Evolutionary conservation across 169 alveolate genomes (phyloP), one percentile per base, ranked within the genome.

Genomic region (Eimeria tenella): DNA sequence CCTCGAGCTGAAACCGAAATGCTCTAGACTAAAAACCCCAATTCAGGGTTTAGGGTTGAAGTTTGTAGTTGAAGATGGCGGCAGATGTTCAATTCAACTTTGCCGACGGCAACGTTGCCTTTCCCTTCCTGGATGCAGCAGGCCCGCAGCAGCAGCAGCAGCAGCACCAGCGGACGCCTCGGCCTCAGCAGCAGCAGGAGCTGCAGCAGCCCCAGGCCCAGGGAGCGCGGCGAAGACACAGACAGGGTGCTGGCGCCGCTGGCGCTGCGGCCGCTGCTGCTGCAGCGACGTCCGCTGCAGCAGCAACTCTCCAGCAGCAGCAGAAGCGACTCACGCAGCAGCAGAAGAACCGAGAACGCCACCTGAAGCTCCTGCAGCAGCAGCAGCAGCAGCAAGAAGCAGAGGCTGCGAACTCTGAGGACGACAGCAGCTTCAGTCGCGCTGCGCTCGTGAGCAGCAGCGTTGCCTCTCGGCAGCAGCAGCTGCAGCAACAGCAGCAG

Each of bases 211-310:
- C 10, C 17, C 82, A 31, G 52, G 53, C 17, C 11, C 53, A 25
- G 23, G 82, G 42, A 8, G 55, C 73, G 9, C 73, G 63, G 31
- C 11, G 86, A 19, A 75, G 7, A 19, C 86, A 25, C 58, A 75
- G 86, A 25, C 86, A 42, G 86, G 86, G 86, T 5, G 86, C 86
- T 8, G 86, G 86, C 13, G 86, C 55, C 17, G 73, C 13, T 19
- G 73, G 23, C 2, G 73, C 73, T 11, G 73, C 73, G 15, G 82
- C 82, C 8, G 82, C 82, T 31, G 82, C 82, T 71, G 86, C 86
- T 9, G 65, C 60, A 75, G 60, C 86, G n/a, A 68, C 77, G n/a
- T 17, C 77, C 9, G 49, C 86, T 1, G 86, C 86, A 49, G 86
- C 86, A 49, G 65, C 65, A 5, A 50, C 49, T 25, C 63, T 75